Base-by-base conservation (phyloP, 768 basidiomycete genomes). In the Serendipita sp. region DNA sequence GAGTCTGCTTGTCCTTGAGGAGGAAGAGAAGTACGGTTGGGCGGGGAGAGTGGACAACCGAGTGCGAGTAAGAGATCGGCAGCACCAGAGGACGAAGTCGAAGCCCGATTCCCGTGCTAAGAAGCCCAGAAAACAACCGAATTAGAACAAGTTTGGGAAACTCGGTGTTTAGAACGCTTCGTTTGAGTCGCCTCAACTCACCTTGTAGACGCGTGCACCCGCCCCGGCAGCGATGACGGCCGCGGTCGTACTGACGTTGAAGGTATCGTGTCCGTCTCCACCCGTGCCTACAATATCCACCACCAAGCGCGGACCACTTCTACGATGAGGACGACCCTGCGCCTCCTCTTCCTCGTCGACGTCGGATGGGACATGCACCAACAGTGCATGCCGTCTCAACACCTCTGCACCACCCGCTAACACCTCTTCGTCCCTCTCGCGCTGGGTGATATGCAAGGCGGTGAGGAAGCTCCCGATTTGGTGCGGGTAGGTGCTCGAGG, bases 211-310 rank as follows among this genome's bases (percentile, higher is more conserved):
- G 34, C 92, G 79, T 0, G 90, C 90, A 3, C 95, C 95, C 4
- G 93, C 89, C 14, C 94, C 95, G 24, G 93, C 92, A 30, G 94
- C 95, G 20, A 97, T 89, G 65, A 99, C 81, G 0, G 82, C 94
- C 2, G 95, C 94, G 1, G 90, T 86, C 0, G 95, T 97, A 70
- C 91, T 94, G 61, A 97, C 94, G 71, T 98, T 97, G 80, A 93
- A 97, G 0, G 94, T 85, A 69, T 97, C 89, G 72, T 93, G 83
- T 0, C 93, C 93, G 73, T 97, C 96, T 4, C 96, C 95, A 11
- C 95, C 92, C 0, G 91, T 93, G 1, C 92, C 92, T 22, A 95
- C 92, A 63, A 95, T 90, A 70, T 88, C 86, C 22, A 85, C 81
- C 42, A 76, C 70, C 64, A 76, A 65, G 24, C 64, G 65, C 64